Evolutionary conservation across 2,329 filamentous ascomycete genomes (phyloP), one percentile per base, ranked within the genome.

Genomic region (Penicillium olsonii): DNA sequence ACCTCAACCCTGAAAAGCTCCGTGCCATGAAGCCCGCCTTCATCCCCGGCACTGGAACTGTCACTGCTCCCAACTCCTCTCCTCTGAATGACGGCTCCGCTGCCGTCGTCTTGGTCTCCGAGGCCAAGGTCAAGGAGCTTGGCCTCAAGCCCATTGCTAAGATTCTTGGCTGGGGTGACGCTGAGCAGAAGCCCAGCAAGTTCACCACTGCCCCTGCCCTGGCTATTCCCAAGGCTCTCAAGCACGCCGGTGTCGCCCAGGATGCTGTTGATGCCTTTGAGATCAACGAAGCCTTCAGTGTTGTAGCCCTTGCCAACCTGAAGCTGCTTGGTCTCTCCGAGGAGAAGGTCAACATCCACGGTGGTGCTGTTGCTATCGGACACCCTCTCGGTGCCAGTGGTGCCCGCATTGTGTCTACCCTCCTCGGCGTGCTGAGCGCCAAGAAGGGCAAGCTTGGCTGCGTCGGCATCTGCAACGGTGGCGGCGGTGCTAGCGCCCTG

Each of bases 211-310:
- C 94, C 8, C 94, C 94, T 9, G 84, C 94, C 17, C 83, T 97
- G 48, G 94, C 94, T 59, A 95, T 99, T 64, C 94, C 94, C 71
- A 99, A 97, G 81, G 94, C 94, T 50, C 84, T 99, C 68, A 91
- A 92, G 81, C 92, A 99, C 75, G 94, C 94, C 54, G 88, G 89
- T 55, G 77, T 99, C 55, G 82, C 84, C 49, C 81, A 85, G 61
- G 84, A 87, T 56, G 81, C 89, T 52, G 81, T 99, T 50, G 92
- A 97, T 67, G 94, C 85, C 63, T 99, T 94, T 73, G 94, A 99
- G 81, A 96, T 99, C 81, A 99, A 99, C 80, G 94, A 99, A 80
- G 94, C 94, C 35, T 99, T 99, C 80, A 94, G 89, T 56, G 94
- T 96, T 42, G 94, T 99, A 56, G 90, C 94, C 33, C 82, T 99